Percentiles rank a stretch among this genome's conserved stretches.
These are phyloP conservation scores for Chaetomiaceae sp. DNA, from an alignment of 2,329 filamentous ascomycete species.

Conservation along the genomic window DNA sequence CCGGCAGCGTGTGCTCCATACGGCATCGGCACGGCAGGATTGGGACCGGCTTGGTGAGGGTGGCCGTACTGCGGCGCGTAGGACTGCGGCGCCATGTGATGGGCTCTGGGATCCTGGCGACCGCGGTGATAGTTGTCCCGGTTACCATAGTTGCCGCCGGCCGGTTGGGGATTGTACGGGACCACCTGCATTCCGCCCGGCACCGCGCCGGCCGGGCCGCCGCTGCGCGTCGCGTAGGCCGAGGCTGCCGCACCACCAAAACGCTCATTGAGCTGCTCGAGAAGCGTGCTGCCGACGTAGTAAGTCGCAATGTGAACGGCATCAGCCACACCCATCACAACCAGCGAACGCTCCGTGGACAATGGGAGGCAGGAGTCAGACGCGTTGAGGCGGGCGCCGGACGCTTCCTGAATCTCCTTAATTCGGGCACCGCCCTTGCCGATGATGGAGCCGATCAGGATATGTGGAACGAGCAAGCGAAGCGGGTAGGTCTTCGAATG, in stretches of 20 bases:
- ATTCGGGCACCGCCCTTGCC: conserved; percentile 94
- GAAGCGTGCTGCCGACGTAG: conserved; percentile 95
- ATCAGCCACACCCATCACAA: conserved; percentile 95
- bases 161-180: conserved; percentile 91
- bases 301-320: conserved; percentile 98
- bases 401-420: conserved; percentile 96
- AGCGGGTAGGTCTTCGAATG: conserved; percentile 97
- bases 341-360: conserved; percentile 94
- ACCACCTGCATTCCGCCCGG: conserved; percentile 98
- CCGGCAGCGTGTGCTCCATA: conserved; percentile 72
- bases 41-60: conserved; percentile 56
- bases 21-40: conserved; percentile 62
- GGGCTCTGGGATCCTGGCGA: conserved; percentile 64
- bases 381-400: conserved; percentile 90
- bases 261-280: conserved; percentile 93
- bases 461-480: conserved; percentile 89
- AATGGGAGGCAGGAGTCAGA: conserved; percentile 91
- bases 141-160: conserved; percentile 86
- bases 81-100: conserved; percentile 63
- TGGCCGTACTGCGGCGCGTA: conserved; percentile 73
- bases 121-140: conserved; percentile 79
- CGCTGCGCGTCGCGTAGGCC: conserved; percentile 93
- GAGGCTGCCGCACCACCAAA: conserved; percentile 94
- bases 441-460: conserved; percentile 97
- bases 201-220: conserved; percentile 85